Base-by-base conservation (phyloP, 1,284 basidiomycete species). In the Sanghuangporus baumii region DNA sequence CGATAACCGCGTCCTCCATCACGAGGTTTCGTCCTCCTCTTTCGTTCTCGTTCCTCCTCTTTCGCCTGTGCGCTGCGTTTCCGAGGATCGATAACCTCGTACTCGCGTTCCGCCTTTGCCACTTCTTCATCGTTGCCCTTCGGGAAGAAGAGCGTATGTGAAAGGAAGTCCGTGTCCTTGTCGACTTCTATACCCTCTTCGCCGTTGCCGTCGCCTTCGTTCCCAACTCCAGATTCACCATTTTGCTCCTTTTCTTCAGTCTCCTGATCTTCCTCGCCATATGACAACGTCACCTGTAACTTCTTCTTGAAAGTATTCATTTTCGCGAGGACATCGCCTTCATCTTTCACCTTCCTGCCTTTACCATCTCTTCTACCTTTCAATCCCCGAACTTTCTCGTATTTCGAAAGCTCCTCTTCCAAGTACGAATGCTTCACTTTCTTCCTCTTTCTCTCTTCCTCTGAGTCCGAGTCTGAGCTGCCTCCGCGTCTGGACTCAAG, bases 51-150 rank as follows among this genome's bases (percentile, higher is more conserved):
- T 69, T 91, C 89, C 70, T 92, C 89, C 69, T 91, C 87, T 68
- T 78, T 82, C 31, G 90, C 90, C 51, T 82, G 77, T 18, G 87
- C 88, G 54, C 85, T 79, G 59, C 90, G 75, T 61, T 83, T 80
- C 66, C 90, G 75, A 0, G 90, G 90, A 71, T 93, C 90, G 69
- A 93, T 93, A 55, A 96, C 93, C 72, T 94, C 90, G 70, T 95
- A 96, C 68, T 96, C 93, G 55, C 91, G 79, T 73, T 95, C 91
- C 0, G 93, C 93, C 72, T 94, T 88, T 62, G 78, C 74, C 16
- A 82, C 84, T 74, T 94, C 88, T 69, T 92, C 88, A 37, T 80
- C 78, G 66, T 89, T 85, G 62, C 88, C 91, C 72, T 93, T 92
- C 18, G 88, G 83, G 74, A 94, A 94, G 67, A 83, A 82, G 63